Conservation (phyloP, 208 protist species). For the Acanthamoeba sp. region DNA sequence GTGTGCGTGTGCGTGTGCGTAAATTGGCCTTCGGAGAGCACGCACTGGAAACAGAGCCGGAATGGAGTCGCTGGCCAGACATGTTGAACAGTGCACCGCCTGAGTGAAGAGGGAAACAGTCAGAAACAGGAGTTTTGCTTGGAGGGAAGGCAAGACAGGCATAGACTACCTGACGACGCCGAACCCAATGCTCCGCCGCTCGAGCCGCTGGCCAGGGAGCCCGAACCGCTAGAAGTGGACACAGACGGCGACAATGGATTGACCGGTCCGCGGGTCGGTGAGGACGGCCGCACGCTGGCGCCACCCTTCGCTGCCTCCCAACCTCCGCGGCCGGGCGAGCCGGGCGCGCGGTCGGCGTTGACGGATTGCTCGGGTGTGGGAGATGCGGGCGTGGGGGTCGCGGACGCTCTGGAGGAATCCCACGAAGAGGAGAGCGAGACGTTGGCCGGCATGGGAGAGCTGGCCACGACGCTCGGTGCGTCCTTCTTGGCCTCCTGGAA, state of each 20-base stretch:
- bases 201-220: background rate
- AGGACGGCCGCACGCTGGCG: background rate
- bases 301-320: slow-evolving; percentile 21
- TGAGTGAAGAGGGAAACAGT: background rate
- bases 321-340: background rate
- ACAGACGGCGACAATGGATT: background rate
- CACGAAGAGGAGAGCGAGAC: slow-evolving; percentile 44
- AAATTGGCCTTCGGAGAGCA: background rate
- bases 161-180: no score
- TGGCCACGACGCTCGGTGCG: background rate
- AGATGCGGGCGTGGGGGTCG: background rate
- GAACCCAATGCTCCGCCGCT: background rate
- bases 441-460: background rate
- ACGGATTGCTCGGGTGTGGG: background rate
- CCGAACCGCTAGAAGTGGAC: background rate
- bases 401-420: background rate
- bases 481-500: slow-evolving; percentile 43
- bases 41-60: background rate
- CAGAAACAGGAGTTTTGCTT: no score
- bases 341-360: no score
- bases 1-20: background rate
- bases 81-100: background rate
- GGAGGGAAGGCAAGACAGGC: no score
- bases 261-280: background rate
- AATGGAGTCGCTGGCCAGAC: slow-evolving; percentile 23